A percentile compares a stretch with the other conserved stretches of the same genome.
Evolutionary conservation across 805 yeast species (phyloP).

Genomic region (Saturnispora gosingensis): DNA sequence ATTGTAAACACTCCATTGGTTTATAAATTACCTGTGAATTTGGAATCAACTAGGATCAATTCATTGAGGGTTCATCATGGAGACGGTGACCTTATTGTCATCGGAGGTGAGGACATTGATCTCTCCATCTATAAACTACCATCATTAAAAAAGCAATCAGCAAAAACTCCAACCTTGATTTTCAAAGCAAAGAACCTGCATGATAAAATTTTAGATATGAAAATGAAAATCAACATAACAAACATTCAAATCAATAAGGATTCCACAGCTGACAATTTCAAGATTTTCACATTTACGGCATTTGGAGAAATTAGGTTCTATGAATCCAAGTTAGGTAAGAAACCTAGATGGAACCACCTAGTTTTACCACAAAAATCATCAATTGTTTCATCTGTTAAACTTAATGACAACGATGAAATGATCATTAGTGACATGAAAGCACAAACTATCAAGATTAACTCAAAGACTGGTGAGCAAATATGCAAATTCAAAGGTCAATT

Average conservation of each 20-base stretch:
- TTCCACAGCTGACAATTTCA: conserved; percentile 32
- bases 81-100: conserved; percentile 49
- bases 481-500: conserved; percentile 74
- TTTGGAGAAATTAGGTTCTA: conserved; percentile 72
- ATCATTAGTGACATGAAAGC: conserved; percentile 67
- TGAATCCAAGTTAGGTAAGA: conserved; percentile 55
- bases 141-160: conserved; percentile 3
- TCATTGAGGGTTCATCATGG: conserved; percentile 10
- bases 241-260: conserved; percentile 38
- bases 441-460: conserved; percentile 48
- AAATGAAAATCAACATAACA: conserved; percentile 76
- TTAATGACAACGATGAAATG: conserved; percentile 33
- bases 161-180: conserved; percentile 25
- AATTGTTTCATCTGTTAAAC: conserved; percentile 14
- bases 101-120: conserved; percentile 83
- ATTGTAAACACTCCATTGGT: conserved; percentile 21
- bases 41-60: conserved; percentile 26
- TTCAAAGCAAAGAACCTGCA: conserved; percentile 81
- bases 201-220: conserved; percentile 64
- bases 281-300: conserved; percentile 57
- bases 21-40: conserved; percentile 23
- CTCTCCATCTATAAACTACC: conserved; percentile 38
- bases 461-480: conserved; percentile 41
- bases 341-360: conserved; percentile 49
- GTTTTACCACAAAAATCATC: conserved; percentile 18